Conservation (phyloP, 208 protist genomes). For the Willaertia magna region DNA sequence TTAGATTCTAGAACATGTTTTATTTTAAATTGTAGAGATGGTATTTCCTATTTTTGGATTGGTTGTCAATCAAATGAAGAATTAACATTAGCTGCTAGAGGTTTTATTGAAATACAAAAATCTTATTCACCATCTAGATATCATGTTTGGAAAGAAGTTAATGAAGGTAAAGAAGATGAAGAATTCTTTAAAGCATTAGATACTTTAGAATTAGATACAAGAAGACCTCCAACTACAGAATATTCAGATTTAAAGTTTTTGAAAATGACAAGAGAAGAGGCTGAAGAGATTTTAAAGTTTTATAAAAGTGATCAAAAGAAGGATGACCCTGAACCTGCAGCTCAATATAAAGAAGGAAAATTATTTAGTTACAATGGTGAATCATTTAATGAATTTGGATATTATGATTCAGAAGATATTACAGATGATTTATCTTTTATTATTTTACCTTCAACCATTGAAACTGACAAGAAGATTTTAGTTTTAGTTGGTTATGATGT, state of each 20-base stretch:
- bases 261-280: not conserved
- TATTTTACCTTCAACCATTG: not conserved
- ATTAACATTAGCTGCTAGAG: not conserved
- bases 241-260: not conserved
- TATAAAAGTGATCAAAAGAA: not conserved
- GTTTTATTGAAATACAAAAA: not conserved
- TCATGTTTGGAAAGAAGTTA: not conserved
- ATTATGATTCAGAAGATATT: constrained; percentile 5
- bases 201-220: not conserved
- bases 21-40: not conserved
- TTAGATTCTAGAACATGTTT: constrained; percentile 8
- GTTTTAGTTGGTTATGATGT: not conserved
- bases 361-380: not conserved
- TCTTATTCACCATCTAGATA: not conserved
- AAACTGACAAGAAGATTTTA: not conserved
- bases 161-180: not conserved
- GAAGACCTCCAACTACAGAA: not conserved
- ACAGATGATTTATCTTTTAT: not conserved
- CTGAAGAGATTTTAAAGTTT: not conserved
- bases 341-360: not conserved
- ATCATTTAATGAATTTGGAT: not conserved
- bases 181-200: not conserved
- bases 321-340: not conserved
- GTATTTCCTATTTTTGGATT: not conserved
- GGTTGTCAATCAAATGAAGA: not conserved